Evolutionary conservation across 495 filamentous ascomycete genomes (phyloP), one percentile per base, ranked within the genome.

Genomic region (Terfezia claveryi): DNA sequence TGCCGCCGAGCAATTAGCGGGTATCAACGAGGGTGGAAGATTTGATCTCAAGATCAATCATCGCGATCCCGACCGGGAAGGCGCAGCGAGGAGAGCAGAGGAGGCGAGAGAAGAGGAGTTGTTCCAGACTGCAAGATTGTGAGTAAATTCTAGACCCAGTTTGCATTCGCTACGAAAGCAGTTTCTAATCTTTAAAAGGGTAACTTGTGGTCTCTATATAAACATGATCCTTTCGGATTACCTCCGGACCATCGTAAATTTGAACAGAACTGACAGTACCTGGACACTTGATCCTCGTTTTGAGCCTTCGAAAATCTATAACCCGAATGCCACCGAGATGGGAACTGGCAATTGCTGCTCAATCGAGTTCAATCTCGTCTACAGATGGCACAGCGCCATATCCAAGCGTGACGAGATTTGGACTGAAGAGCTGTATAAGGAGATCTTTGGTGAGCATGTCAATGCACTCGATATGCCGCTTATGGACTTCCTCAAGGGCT

Each of bases 211-310:
- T 53, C 71, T 89, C 8, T 91, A 87, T 66, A 83, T 87, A 63
- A 88, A 91, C 71, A 83, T 86, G 60, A 80, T 83, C 8, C 70
- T 91, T 37, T 74, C 83, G 56, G 85, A 92, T 62, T 92, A 92
- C 64, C 74, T 92, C 38, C 79, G 85, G 27, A 86, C 83, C 17
- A 87, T 92, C 59, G 73, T 91, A 67, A 88, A 87, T 64, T 66
- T 87, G 55, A 89, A 89, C 68, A 74, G 82, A 41, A 76, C 74
- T 52, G 77, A 81, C 61, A 81, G 80, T 11, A 82, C 78, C 4
- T 92, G 85, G 84, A 85, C 80, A 23, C 71, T 92, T 51, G 84
- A 85, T 56, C 83, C 83, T 32, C 76, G 83, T 14, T 70, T 73
- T 7, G 73, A 80, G 23, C 74, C 74, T 10, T 73, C 72, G 11